Percentiles rank a stretch among this genome's conserved stretches.
Evolutionary conservation across 306 rosid species (phyloP).

Genomic region (Abrus precatorius): DNA sequence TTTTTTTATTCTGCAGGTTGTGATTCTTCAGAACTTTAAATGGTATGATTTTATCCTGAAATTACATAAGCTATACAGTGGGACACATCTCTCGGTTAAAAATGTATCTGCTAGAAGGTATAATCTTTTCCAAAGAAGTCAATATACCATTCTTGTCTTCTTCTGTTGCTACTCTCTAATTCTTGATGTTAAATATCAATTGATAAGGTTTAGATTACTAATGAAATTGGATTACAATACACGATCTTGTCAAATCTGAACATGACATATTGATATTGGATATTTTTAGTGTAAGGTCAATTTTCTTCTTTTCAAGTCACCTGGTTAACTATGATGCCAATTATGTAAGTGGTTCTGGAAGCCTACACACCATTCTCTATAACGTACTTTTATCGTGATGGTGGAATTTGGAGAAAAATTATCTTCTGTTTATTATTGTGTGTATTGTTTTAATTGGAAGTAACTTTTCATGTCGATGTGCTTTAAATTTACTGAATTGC

Average conservation of each 20-base stretch:
- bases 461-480: background rate
- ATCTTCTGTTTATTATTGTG: background rate
- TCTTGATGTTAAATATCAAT: constrained; percentile 23
- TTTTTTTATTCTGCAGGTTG: constrained; percentile 62
- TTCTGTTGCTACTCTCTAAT: constrained; percentile 7
- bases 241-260: constrained; percentile 26
- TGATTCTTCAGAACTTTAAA: constrained; percentile 87
- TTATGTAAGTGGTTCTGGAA: constrained; percentile 11
- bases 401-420: constrained; percentile 1
- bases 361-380: background rate
- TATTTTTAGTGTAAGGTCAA: background rate
- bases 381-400: constrained; percentile 6
- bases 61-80: constrained; percentile 78
- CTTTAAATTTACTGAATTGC: constrained; percentile 12
- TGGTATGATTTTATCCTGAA: constrained; percentile 91
- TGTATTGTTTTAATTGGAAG: constrained; percentile 27
- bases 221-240: background rate
- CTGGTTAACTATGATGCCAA: constrained; percentile 12
- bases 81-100: constrained; percentile 81
- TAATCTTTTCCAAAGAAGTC: constrained; percentile 24
- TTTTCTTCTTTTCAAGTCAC: constrained; percentile 28
- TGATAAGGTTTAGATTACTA: constrained; percentile 16
- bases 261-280: background rate
- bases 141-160: constrained; percentile 26
- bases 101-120: constrained; percentile 88